Percentiles rank a stretch among this genome's conserved stretches.
Evolutionary conservation across 2,329 filamentous ascomycete species (phyloP).

Genomic region (Phyllosticta ampelicida): DNA sequence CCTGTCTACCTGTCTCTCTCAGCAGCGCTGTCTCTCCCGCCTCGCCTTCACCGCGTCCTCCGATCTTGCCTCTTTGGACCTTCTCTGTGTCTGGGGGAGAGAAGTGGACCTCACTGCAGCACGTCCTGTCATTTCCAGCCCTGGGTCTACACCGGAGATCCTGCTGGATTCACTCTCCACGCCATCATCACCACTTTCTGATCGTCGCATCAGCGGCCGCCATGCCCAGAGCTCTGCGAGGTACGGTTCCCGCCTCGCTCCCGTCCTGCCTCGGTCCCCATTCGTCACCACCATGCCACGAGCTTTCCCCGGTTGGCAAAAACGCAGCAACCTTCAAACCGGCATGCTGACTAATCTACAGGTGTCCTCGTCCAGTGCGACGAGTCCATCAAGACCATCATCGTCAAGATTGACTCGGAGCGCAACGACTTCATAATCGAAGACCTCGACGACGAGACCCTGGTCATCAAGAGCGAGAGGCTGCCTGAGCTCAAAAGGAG

Average conservation of each 20-base stretch:
- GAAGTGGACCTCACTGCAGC: background rate
- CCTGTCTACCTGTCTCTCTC: too few species aligned
- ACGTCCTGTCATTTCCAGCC: background rate
- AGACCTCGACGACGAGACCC: conserved; percentile 65
- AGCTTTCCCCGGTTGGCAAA: background rate
- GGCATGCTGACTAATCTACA: conserved; percentile 13
- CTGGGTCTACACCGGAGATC: background rate
- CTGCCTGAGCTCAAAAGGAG: conserved; percentile 54
- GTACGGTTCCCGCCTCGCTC: conserved; percentile 22
- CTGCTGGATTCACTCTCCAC: background rate
- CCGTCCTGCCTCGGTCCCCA: background rate
- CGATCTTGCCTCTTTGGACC: conserved; percentile 3
- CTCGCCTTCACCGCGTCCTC: background rate
- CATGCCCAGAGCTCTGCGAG: conserved; percentile 50
- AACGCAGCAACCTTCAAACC: background rate
- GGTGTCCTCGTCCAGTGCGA: conserved; percentile 73
- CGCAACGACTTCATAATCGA: conserved; percentile 66
- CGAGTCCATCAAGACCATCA: conserved; percentile 79
- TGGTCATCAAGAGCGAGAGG: conserved; percentile 67
- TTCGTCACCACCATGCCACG: background rate
- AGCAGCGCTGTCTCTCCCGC: background rate
- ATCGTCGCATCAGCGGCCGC: conserved; percentile 13
- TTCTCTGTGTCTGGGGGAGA: background rate
- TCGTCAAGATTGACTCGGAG: conserved; percentile 62
- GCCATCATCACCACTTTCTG: background rate